Percentiles rank a stretch among this genome's conserved stretches.
Conservation (phyloP, 371 early-diverging fungal genomes). For the Racocetra persica region DNA sequence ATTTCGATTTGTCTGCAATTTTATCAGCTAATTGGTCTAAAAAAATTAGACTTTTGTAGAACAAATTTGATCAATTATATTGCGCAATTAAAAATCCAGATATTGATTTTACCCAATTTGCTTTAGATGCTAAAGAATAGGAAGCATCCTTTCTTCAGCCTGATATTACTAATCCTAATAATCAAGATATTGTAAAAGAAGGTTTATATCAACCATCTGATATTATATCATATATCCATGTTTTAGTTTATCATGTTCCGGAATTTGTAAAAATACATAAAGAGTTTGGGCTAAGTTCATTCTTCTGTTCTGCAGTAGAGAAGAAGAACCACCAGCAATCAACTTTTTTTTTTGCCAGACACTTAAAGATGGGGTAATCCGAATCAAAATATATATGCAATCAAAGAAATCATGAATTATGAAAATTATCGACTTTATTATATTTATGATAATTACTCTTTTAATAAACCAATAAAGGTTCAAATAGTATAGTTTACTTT, state of each 20-base stretch:
- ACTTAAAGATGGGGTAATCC: neutral
- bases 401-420: too few relatives aligned
- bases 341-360: neutral
- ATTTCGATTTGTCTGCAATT: neutral
- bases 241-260: neutral
- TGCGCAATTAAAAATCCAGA: neutral
- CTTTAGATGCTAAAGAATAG: neutral
- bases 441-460: too few relatives aligned
- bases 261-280: neutral
- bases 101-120: neutral
- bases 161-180: neutral
- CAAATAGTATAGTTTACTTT: too few relatives aligned
- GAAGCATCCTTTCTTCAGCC: neutral
- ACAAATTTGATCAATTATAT: slow-evolving; percentile 16
- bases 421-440: too few relatives aligned
- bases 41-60: neutral
- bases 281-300: neutral
- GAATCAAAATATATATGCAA: too few relatives aligned
- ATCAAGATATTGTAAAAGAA: neutral
- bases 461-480: too few relatives aligned
- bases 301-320: neutral
- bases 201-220: neutral
- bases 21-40: neutral
- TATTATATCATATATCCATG: neutral
- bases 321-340: neutral